Evolutionary conservation across 208 protist species (phyloP), one percentile per base, ranked within the genome.

Genomic region (Tetramitus jugosus): DNA sequence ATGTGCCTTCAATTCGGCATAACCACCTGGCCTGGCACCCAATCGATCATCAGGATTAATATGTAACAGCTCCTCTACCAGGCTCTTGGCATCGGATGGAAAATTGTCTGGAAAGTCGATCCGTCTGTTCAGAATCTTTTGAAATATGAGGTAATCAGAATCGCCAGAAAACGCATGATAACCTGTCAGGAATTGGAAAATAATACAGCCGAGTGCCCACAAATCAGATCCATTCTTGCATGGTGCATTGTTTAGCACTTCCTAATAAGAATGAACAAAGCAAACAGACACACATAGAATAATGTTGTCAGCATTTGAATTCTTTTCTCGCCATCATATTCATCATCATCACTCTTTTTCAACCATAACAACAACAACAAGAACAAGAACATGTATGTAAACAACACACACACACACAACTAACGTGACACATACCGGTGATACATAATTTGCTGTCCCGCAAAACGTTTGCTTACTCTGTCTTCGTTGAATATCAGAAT

Each of bases 181-280:
- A 37, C n/a, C 42, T 31, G 67, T 74, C 8, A 74, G 35, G n/a
- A 74, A 74, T 40, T 53, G 0, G 53, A 53, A 74, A 10, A 74
- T 8, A 39, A 74, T 53, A 37, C 40, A 52, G 8, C 67, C 67
- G 20, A 74, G n/a, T n/a, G 67, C 67, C 67, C 67, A 74, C 0
- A 74, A 26, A 53, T 74, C 67, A 3, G 26, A 39, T 10, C 42
- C 23, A n/a, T 53, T 26, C 3, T 10, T 3, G 56, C 3, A 96
- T 46, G 81, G 76, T 82, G 92, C 92, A 85, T 93, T 84, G 2
- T 91, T 88, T n/a, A 93, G 85, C 84, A 96, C 92, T 81, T 97
- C 94, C 0, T n/a, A n/a, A n/a, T n/a, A n/a, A n/a, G n/a, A n/a
- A n/a, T n/a, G n/a, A n/a, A n/a, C n/a, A n/a, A n/a, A n/a, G n/a